phyloP scores from a whole-genome alignment of 2,329 filamentous ascomycete genomes.

The Tolypocladium album region DNA sequence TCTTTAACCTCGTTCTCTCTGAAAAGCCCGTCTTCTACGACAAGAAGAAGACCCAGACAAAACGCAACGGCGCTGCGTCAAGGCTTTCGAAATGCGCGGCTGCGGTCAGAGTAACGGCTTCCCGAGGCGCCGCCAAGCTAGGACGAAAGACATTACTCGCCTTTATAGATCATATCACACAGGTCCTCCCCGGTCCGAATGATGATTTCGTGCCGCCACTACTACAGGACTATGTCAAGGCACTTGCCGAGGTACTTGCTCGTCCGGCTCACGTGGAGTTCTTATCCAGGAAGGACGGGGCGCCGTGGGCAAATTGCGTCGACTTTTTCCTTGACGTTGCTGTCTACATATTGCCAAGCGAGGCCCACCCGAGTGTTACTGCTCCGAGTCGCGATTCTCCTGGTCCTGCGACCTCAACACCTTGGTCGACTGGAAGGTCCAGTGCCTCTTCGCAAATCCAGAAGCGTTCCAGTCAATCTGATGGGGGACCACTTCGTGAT shows the following conservation, averaged over 20 bases:
- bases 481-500: slow-evolving; percentile 23
- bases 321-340: slow-evolving; percentile 61
- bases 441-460: slow-evolving; percentile 19
- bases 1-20: slow-evolving; percentile 58
- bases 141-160: slow-evolving; percentile 69
- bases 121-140: slow-evolving; percentile 56
- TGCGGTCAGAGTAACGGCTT: slow-evolving; percentile 61
- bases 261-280: slow-evolving; percentile 73
- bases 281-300: slow-evolving; percentile 43
- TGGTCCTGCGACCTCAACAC: slow-evolving; percentile 23
- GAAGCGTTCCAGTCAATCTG: slow-evolving; percentile 13
- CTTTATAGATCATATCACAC: slow-evolving; percentile 70
- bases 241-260: slow-evolving; percentile 58
- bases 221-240: slow-evolving; percentile 67
- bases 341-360: slow-evolving; percentile 32
- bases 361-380: slow-evolving; percentile 12
- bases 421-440: slow-evolving; percentile 17
- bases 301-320: slow-evolving; percentile 58
- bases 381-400: slow-evolving; percentile 27
- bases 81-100: slow-evolving; percentile 60
- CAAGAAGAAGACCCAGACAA: slow-evolving; percentile 33
- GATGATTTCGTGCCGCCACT: slow-evolving; percentile 59
- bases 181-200: slow-evolving; percentile 53
- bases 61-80: slow-evolving; percentile 35
- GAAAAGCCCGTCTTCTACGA: slow-evolving; percentile 58